Percentiles rank a stretch among this genome's conserved stretches.
These are phyloP conservation scores for Agaricus blazei DNA, from an alignment of 768 basidiomycete genomes.

Conservation along the genomic window DNA sequence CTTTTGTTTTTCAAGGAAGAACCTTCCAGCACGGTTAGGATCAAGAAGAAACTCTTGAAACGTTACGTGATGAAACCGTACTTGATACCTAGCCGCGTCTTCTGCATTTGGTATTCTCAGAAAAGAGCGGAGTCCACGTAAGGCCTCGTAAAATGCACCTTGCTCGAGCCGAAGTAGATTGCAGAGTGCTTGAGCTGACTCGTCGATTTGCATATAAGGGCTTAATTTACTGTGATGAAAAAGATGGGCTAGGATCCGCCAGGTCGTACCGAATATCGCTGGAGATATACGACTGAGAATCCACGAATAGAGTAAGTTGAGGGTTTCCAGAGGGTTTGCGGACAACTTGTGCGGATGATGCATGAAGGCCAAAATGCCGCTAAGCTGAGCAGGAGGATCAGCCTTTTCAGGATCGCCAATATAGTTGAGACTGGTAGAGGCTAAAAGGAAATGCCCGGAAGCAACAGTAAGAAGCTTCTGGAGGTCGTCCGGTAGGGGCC, in stretches of 20 bases:
- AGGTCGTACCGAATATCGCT: neutral
- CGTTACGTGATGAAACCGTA: neutral
- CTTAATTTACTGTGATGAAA: neutral
- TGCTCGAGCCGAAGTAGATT: neutral
- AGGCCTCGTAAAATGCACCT: neutral
- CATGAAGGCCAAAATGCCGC: neutral
- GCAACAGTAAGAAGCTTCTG: neutral
- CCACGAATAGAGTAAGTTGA: neutral
- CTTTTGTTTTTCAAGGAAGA: neutral
- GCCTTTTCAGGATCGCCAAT: neutral
- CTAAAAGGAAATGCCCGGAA: neutral
- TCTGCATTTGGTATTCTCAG: neutral
- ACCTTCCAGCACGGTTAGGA: neutral
- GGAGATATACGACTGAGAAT: neutral
- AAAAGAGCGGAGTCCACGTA: neutral
- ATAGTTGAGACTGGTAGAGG: neutral
- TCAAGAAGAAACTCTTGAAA: constrained; percentile 1
- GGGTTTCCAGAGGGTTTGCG: neutral
- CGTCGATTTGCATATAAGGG: no score
- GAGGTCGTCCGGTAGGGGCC: neutral
- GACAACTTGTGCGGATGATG: neutral
- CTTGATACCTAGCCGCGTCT: neutral
- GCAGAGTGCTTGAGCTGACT: neutral
- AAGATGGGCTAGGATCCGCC: neutral
- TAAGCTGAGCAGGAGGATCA: neutral